A percentile compares a stretch with the other conserved stretches of the same genome.
Evolutionary conservation across 305 asterid genomes (phyloP).

Genomic region (Plantago lanceolata): DNA sequence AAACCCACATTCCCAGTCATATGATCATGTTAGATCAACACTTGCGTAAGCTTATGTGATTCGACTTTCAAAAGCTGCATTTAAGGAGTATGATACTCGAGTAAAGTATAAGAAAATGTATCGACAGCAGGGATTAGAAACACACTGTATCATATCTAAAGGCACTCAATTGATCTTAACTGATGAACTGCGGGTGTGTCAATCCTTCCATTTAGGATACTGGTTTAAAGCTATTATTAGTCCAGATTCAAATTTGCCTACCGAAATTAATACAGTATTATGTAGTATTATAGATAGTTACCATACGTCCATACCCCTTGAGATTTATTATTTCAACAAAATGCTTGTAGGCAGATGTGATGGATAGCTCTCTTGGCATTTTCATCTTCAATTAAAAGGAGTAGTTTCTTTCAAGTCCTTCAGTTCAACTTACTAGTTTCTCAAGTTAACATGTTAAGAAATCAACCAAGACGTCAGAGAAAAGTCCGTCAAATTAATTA

Average conservation of each 20-base stretch:
- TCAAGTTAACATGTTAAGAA: constrained; percentile 7
- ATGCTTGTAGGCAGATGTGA: neutral
- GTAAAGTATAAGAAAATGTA: no score
- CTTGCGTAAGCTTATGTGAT: neutral
- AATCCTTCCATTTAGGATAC: neutral
- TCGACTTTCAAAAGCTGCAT: neutral
- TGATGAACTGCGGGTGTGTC: neutral
- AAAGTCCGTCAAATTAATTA: neutral
- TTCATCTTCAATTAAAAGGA: no score
- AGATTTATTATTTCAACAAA: neutral
- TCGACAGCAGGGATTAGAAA: neutral
- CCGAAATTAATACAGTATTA: neutral
- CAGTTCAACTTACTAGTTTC: neutral
- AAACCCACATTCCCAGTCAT: neutral
- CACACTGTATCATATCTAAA: neutral
- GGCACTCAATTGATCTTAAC: neutral
- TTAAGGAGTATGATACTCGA: no score
- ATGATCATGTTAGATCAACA: neutral
- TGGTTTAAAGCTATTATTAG: neutral
- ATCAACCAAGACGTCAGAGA: constrained; percentile 10
- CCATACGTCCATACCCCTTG: neutral
- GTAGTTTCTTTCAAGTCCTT: no score
- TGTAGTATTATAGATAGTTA: neutral
- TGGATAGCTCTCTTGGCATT: neutral
- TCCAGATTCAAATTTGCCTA: neutral